A percentile compares a stretch with the other conserved stretches of the same genome.
phyloP scores from a whole-genome alignment of 345 rosid genomes.

The Raphanus sativus region DNA sequence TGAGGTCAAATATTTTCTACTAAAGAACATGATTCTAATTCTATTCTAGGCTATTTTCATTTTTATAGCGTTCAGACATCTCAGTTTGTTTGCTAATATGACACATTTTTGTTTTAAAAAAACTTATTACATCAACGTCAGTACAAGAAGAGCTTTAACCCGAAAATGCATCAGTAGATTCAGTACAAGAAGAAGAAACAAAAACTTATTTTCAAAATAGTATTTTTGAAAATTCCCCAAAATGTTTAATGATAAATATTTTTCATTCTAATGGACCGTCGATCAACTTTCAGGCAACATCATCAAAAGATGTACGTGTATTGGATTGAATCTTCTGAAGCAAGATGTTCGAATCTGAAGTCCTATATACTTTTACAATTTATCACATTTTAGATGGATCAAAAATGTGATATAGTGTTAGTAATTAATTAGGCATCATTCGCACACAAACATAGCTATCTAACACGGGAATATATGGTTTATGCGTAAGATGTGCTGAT shows the following conservation, averaged over 20 bases:
- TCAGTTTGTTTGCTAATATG: neutral
- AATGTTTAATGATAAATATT: neutral
- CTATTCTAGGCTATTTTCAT: neutral
- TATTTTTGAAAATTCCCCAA: no score
- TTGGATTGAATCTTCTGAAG: neutral
- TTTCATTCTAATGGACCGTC: neutral
- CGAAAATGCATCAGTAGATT: neutral
- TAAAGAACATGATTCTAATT: neutral
- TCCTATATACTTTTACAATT: neutral
- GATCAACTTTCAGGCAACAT: neutral
- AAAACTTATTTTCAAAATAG: no score
- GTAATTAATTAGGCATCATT: neutral
- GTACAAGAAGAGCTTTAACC: neutral
- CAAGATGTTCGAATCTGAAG: neutral
- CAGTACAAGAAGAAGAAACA: neutral
- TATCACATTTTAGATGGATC: neutral
- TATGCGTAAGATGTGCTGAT: neutral
- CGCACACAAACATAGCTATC: neutral
- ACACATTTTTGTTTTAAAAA: neutral
- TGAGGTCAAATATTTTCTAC: neutral
- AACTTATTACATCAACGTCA: neutral
- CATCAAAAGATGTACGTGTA: neutral
- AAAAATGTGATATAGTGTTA: neutral
- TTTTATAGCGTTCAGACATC: neutral
- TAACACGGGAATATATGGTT: neutral